Evolutionary conservation across 192 early-diverging fungal genomes (phyloP), one percentile per base, ranked within the genome.

Genomic region (Umbelopsis vinacea): DNA sequence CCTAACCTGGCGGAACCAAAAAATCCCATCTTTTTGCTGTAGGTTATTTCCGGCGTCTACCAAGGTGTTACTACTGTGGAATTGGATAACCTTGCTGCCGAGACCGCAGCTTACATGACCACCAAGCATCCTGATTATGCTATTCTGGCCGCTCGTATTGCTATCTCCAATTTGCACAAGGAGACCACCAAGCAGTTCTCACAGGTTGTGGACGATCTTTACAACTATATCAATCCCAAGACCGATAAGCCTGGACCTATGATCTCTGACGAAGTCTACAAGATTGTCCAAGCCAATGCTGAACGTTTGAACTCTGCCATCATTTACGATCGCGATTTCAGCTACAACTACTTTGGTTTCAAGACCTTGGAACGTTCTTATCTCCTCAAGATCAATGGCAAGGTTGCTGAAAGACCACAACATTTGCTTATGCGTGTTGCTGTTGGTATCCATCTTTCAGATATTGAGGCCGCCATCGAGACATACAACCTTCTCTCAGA

Each of bases 291-390:
- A 77, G 83, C 84, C 37, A 78, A 99, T 79, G 87, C 88, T 5
- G 96, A 95, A 26, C 80, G 83, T 48, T 86, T 99, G 70, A 92
- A 99, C 87, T 91, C 94, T n/a, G 94, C 96, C 50, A 91, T 99
- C 68, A 96, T 96, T 76, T 99, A 98, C 78, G 93, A 98, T 76
- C 92, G 96, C 73, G 97, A 99, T 77, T 98, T 95, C 79, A 92
- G 89, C 74, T 99, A 98, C 88, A 96, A 96, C 84, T 99, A 90
- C 87, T 99, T 99, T 91, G 97, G 97, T 10, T 98, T 98, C 92
- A 99, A 99, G 86, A 99, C 96, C 12, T 88, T 99, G 9, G 97
- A 99, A 85, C 90, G 97, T 24, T 94, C 92, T 46, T 99, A 99
- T 75, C 87, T 99, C 24, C 84, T 99, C 69, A 86, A 89, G 67